Base-by-base conservation (phyloP, 208 protist species). In the Trypanosoma congolense region DNA sequence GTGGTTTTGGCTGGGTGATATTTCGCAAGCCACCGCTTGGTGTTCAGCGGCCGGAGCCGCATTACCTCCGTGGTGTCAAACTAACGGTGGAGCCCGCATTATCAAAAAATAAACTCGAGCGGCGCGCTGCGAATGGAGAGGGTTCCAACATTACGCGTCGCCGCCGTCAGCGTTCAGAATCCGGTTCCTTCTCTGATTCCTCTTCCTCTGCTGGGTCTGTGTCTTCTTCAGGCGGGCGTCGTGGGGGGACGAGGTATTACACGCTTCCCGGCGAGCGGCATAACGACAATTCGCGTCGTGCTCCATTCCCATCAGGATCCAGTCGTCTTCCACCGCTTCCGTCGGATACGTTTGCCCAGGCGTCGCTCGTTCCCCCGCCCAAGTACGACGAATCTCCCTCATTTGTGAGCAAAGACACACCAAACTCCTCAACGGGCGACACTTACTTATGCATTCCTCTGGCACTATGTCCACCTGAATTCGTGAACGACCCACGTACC, bases 371-470 rank as follows among this genome's bases (percentile, higher is more conserved):
- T 31, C 28, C 2, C 19, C 19, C 56, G 14, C 1, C 44, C 1
- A 21, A 29, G 16, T 4, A 22, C 10, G 35, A 9, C 0, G 21
- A 44, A 35, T 28, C 41, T 12, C 3, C 1, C 21, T 14, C 31
- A 16, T 21, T 43, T 3, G 19, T 30, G 10, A 19, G 16, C 43
- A 51, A 28, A n/a, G 29, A 36, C 43, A 22, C 41, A 25, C 43
- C 53, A 51, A 18, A 10, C 19, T 18, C 41, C 14, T 43, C 50
- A n/a, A 10, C 30, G 8, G 35, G 6, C 16, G 62, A 73, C 1
- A 47, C 64, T 9, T 88, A 77, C 56, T 70, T 73, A 6, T 88
- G 80, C 53, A 88, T 88, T 68, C 80, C 80, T 8, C 19, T 82
- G 1, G 50, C 49, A 24, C 56, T 88, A 18, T 88, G 74, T 35